Base-by-base conservation (phyloP, 345 rosid species). In the Aurinia saxatilis region DNA sequence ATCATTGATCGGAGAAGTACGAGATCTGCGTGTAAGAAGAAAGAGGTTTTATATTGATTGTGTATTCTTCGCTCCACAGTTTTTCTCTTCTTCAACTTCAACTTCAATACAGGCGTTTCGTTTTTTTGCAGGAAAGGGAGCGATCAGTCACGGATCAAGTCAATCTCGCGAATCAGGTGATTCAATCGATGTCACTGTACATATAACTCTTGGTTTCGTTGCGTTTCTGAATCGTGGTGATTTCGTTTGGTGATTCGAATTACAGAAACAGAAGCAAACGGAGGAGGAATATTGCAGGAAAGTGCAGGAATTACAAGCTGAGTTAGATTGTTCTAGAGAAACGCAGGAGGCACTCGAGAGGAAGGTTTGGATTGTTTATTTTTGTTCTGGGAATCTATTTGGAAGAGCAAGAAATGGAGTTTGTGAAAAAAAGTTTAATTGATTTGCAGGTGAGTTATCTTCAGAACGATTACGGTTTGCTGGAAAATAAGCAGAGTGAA, bases 201-300 rank as follows among this genome's bases (percentile, higher is more conserved):
- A 18, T 37, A 18, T 37, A 0, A 6, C 63, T 46, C 57, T 53
- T 11, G 34, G 17, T 61, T 35, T 41, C 57, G 31, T 23, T 36
- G 55, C 38, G 55, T 27, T 14, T 57, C 49, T 27, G 34, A 51
- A 52, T 38, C n/a, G 34, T 41, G 35, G 37, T 45, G 45, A 2
- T 47, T 8, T 27, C 37, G 14, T 11, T 39, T 41, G 49, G 53
- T 65, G 70, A 48, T 65, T 63, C 61, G 71, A n/a, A 37, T 58
- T 58, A 16, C 84, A 90, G 93, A 87, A 75, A 56, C 92, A 80
- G 60, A 87, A 82, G 79, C 82, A 83, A 66, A 65, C 70, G 18
- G 97, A 83, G 58, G 97, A 83, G 80, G 95, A 85, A 54, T 76
- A 65, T 58, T 73, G 71, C 47, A 65, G 78, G 60, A 75, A 60